Conservation (phyloP, 139 green algal species). For the Microglena sp. region DNA sequence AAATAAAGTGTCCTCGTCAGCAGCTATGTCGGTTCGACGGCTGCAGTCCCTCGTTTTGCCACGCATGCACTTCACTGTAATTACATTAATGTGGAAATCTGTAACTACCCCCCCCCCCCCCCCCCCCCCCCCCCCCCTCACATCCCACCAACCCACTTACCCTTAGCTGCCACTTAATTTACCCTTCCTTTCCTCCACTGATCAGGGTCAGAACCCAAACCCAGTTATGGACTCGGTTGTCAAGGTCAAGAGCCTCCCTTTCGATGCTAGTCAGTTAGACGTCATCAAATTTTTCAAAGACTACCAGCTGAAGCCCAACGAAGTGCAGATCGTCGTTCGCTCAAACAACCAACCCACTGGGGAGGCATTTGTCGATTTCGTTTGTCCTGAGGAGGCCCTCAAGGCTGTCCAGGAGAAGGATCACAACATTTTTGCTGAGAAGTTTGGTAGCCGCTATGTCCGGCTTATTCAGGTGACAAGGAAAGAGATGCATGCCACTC, state of each 20-base stretch:
- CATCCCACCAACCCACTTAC: too few species aligned
- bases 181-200: too few species aligned
- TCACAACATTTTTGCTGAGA: conserved; percentile 49
- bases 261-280: conserved; percentile 33
- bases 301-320: conserved; percentile 48
- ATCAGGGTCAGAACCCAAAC: too few species aligned
- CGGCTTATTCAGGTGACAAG: not conserved
- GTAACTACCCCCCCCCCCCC: too few species aligned
- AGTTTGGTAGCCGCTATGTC: conserved; percentile 37
- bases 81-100: too few species aligned
- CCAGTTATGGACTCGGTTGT: too few species aligned
- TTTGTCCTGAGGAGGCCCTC: conserved; percentile 38
- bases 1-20: too few species aligned
- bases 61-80: too few species aligned
- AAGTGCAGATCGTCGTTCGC: conserved; percentile 50
- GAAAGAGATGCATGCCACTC: not conserved
- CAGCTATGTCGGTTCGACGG: too few species aligned
- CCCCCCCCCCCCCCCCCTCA: too few species aligned
- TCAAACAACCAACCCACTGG: conserved; percentile 49
- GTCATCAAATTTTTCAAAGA: conserved; percentile 39
- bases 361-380: conserved; percentile 67
- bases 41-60: too few species aligned
- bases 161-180: too few species aligned
- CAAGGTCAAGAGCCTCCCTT: conserved; percentile 54
- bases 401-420: conserved; percentile 45